Evolutionary conservation across 1,139 yeast genomes (phyloP).

Genomic region (Blastobotrys buckinghamii): DNA sequence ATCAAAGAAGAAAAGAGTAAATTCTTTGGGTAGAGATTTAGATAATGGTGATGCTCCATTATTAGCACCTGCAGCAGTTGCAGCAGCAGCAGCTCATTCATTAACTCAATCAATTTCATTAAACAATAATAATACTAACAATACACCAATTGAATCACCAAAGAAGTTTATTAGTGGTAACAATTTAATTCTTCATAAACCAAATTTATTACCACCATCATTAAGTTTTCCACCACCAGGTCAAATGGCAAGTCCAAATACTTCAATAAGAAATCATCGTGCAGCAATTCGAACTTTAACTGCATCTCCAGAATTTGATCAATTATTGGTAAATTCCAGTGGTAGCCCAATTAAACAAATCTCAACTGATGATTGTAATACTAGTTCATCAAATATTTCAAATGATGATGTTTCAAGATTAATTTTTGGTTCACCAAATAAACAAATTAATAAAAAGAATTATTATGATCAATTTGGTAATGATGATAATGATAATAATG

Average conservation of each 20-base stretch:
- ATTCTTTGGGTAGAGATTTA: slow-evolving; percentile 6
- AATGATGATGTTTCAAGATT: slow-evolving; percentile 45
- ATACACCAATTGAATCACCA: slow-evolving; percentile 9
- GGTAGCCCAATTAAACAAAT: slow-evolving; percentile 38
- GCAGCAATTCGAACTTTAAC: slow-evolving; percentile 36
- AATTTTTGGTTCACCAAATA: slow-evolving; percentile 38
- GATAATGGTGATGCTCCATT: slow-evolving; percentile 8
- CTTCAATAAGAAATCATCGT: slow-evolving; percentile 26
- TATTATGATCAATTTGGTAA: slow-evolving; percentile 25
- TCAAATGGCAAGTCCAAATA: slow-evolving; percentile 23
- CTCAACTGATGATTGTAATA: neutral
- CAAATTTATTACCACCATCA: slow-evolving; percentile 15
- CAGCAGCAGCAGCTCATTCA: neutral
- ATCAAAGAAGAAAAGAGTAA: slow-evolving; percentile 4
- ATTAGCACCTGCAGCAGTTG: neutral
- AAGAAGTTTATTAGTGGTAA: slow-evolving; percentile 14
- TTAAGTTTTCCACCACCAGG: slow-evolving; percentile 7
- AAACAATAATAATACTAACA: neutral
- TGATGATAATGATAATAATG: slow-evolving; percentile 1
- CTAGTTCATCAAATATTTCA: neutral
- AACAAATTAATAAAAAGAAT: slow-evolving; percentile 30
- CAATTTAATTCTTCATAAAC: slow-evolving; percentile 16
- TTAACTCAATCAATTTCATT: neutral
- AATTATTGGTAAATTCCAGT: slow-evolving; percentile 12
- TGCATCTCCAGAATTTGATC: slow-evolving; percentile 24